Conservation (phyloP, 495 filamentous ascomycete genomes). For the Tirmania nivea region DNA sequence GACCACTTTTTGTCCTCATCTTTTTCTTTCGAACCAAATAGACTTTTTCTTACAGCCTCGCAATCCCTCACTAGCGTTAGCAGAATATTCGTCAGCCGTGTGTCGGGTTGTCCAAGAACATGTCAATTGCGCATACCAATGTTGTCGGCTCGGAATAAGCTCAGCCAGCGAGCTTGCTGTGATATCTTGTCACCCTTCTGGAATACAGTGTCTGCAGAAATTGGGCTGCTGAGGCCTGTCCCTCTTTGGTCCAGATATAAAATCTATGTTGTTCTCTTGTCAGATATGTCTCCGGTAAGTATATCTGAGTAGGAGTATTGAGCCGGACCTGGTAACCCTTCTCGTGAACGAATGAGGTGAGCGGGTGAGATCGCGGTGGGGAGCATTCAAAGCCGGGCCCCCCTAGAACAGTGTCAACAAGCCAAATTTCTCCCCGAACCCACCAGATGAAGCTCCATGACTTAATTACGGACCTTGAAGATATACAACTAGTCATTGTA, state of each 20-base stretch:
- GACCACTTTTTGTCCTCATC: conserved; percentile 56
- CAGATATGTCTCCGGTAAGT: no score
- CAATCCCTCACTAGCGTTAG: conserved; percentile 47
- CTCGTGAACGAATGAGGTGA: conserved; percentile 46
- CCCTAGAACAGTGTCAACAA: conserved; percentile 21
- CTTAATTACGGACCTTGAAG: conserved; percentile 8
- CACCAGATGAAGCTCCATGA: no score
- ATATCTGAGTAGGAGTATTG: no score
- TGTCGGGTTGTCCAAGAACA: neutral
- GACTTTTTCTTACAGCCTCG: conserved; percentile 54
- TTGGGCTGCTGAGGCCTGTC: conserved; percentile 59
- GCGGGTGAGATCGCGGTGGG: conserved; percentile 45
- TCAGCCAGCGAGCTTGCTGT: conserved; percentile 58
- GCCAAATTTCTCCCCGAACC: no score
- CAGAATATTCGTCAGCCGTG: neutral
- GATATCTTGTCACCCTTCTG: conserved; percentile 36
- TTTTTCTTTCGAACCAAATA: conserved; percentile 41
- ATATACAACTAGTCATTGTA: conserved; percentile 5
- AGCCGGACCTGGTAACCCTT: conserved; percentile 45
- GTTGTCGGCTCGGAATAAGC: conserved; percentile 70
- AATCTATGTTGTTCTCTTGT: conserved; percentile 16
- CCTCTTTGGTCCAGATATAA: conserved; percentile 76
- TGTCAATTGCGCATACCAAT: conserved; percentile 24
- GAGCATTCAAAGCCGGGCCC: conserved; percentile 59
- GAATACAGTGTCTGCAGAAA: conserved; percentile 48